Base-by-base conservation (phyloP, 2,329 filamentous ascomycete genomes). In the Cladophialophora carrionii region DNA sequence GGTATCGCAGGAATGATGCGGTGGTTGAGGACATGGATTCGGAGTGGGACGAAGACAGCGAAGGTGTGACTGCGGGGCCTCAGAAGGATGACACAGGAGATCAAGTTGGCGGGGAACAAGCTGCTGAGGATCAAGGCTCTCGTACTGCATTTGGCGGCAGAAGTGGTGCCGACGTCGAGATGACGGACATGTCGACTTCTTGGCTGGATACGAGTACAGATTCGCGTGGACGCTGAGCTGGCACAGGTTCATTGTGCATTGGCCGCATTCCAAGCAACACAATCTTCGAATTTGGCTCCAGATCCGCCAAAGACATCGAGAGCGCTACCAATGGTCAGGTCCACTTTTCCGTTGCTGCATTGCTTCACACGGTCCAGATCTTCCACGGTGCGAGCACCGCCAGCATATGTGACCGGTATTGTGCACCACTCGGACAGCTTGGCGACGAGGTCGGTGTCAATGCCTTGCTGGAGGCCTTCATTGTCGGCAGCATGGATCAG, bases 401-500 rank as follows among this genome's bases (percentile, higher is more conserved):
- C 95, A 5, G 95, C 95, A 79, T 99, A 99, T 1, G 95, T 99
- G 17, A 98, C 90, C 1, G 95, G 95, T 71, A 96, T 94, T 46
- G 82, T 88, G 76, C 92, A 96, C 92, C 95, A 98, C 70, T 88
- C 80, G 1, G 92, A 87, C 58, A 99, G 81, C 70, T 83, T 86
- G 71, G 83, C 78, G 8, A 99, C 92, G 12, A 99, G 84, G 70
- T 89, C 84, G 76, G 95, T 89, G 73, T 99, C 95, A 69, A 99
- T 90, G 54, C 95, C 95, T 73, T 87, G 85, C 77, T 98, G 95
- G 51, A 98, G 82, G 12, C 95, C 95, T 79, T 99, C 95, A 69
- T 96, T 95, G 77, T 99, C 95, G 49, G 95, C 95, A 17, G 95
- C 95, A 76, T 99, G 95, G 74, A 99, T 95, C 61, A 99, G 85